These are phyloP conservation scores for Termitomyces sp. DNA, from an alignment of 768 basidiomycete species.

Conservation along the genomic window DNA sequence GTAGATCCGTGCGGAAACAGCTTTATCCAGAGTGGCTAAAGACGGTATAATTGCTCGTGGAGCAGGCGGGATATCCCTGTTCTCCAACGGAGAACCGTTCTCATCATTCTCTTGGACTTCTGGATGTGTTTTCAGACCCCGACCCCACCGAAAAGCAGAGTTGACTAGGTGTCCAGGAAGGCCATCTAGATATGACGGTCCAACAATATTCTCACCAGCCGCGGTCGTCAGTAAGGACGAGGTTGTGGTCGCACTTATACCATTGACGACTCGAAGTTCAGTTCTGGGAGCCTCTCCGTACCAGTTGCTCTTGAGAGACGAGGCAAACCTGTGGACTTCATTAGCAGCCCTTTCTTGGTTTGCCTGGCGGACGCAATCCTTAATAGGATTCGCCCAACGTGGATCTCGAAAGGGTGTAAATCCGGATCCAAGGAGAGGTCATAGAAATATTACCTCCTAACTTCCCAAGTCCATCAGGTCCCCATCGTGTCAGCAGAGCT, in stretches of 20 bases:
- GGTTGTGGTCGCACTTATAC: slow-evolving; percentile 2
- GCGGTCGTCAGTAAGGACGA: slow-evolving; percentile 59
- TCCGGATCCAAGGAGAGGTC: background rate
- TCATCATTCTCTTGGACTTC: slow-evolving; percentile 63
- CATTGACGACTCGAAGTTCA: slow-evolving; percentile 78
- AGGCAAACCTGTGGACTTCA: slow-evolving; percentile 69
- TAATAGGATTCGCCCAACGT: slow-evolving; percentile 86
- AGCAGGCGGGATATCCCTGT: slow-evolving; percentile 32
- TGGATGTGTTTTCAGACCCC: slow-evolving; percentile 60
- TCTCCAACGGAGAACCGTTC: slow-evolving; percentile 32
- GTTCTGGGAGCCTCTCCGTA: slow-evolving; percentile 41
- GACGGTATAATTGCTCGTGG: slow-evolving; percentile 76
- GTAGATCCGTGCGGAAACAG: slow-evolving; percentile 88
- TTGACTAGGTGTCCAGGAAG: slow-evolving; percentile 55
- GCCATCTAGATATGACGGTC: slow-evolving; percentile 40
- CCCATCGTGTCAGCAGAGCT: slow-evolving; percentile 84
- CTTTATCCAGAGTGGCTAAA: slow-evolving; percentile 88
- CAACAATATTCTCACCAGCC: slow-evolving; percentile 65
- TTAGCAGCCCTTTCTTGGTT: slow-evolving; percentile 74
- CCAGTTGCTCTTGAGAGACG: slow-evolving; percentile 46
- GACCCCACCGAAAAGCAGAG: slow-evolving; percentile 59
- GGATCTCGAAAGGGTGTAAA: slow-evolving; percentile 55
- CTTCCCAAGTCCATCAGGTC: slow-evolving; percentile 85
- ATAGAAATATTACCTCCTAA: slow-evolving; percentile 32
- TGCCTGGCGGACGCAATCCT: slow-evolving; percentile 63